phyloP scores from a whole-genome alignment of 2,329 filamentous ascomycete genomes.

The Arthrobotrys musiformis region DNA sequence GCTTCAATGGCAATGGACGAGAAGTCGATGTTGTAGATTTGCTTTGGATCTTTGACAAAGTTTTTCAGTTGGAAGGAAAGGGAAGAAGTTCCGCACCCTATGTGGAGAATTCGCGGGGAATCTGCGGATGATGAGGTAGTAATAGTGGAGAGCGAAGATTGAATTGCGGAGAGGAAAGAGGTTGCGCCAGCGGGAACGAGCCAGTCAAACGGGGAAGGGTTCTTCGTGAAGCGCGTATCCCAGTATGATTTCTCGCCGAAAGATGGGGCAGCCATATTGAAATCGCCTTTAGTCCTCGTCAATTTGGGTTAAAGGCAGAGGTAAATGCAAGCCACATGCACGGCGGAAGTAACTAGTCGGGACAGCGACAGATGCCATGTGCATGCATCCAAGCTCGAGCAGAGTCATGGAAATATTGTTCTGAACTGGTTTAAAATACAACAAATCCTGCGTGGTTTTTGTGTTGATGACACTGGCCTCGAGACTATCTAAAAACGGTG shows the following conservation, averaged over 20 bases:
- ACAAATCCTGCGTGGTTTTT: too few relatives aligned
- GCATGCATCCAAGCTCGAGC: too few relatives aligned
- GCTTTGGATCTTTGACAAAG: neutral
- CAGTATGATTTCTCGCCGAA: constrained; percentile 43
- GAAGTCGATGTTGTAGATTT: constrained; percentile 38
- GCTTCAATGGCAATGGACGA: constrained; percentile 15
- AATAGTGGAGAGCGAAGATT: neutral
- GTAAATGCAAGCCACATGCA: too few relatives aligned
- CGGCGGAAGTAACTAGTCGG: too few relatives aligned
- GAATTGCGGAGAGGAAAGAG: neutral
- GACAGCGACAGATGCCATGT: too few relatives aligned
- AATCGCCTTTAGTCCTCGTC: too few relatives aligned
- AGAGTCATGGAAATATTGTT: too few relatives aligned
- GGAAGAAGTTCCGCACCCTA: constrained; percentile 43
- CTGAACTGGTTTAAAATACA: too few relatives aligned
- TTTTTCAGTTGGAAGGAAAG: constrained; percentile 31
- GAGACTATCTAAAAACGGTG: too few relatives aligned
- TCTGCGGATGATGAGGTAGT: too few relatives aligned
- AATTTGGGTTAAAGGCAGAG: too few relatives aligned
- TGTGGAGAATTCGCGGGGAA: constrained; percentile 30
- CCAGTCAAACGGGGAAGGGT: constrained; percentile 39
- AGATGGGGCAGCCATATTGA: constrained; percentile 3
- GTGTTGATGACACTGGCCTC: too few relatives aligned
- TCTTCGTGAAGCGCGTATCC: constrained; percentile 35
- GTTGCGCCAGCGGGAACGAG: constrained; percentile 18